These are phyloP conservation scores for Berberis thunbergii DNA, from an alignment of 164 flowering plant genomes.

Conservation along the genomic window DNA sequence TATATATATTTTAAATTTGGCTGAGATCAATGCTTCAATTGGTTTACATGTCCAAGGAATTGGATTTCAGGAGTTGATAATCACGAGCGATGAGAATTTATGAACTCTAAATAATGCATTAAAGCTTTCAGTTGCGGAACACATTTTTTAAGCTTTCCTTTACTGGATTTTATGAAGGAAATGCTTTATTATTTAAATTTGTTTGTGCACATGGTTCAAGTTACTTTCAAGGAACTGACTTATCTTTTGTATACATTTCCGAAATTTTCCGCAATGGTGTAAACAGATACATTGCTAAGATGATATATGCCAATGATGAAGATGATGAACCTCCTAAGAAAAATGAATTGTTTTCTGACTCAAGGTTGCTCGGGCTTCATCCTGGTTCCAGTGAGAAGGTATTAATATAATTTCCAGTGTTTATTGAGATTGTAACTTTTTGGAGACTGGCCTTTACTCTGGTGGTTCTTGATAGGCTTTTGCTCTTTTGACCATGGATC, in stretches of 20 bases:
- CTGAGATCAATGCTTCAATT: too few relatives aligned
- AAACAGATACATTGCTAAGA: constrained; percentile 78
- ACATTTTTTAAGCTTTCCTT: too few relatives aligned
- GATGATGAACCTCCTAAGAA: constrained; percentile 27
- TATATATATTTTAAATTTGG: too few relatives aligned
- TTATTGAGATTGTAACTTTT: background rate
- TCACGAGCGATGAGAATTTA: too few relatives aligned
- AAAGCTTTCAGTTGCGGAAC: too few relatives aligned
- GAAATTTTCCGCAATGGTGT: constrained; percentile 1
- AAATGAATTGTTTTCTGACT: constrained; percentile 35
- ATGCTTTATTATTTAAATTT: background rate
- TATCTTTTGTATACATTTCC: background rate
- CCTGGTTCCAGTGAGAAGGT: constrained; percentile 83
- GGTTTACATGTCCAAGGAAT: too few relatives aligned
- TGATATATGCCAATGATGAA: constrained; percentile 63
- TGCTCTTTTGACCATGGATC: background rate
- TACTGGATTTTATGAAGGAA: background rate
- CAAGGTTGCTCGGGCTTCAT: constrained; percentile 53
- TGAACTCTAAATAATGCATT: too few relatives aligned
- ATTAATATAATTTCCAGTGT: background rate
- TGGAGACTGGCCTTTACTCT: background rate
- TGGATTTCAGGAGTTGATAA: too few relatives aligned
- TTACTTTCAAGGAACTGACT: background rate
- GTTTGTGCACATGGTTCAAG: too few relatives aligned
- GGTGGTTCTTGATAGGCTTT: background rate